Evolutionary conservation across 352 stramenopile species (phyloP).

Genomic region (Globisporangium yorkense): DNA sequence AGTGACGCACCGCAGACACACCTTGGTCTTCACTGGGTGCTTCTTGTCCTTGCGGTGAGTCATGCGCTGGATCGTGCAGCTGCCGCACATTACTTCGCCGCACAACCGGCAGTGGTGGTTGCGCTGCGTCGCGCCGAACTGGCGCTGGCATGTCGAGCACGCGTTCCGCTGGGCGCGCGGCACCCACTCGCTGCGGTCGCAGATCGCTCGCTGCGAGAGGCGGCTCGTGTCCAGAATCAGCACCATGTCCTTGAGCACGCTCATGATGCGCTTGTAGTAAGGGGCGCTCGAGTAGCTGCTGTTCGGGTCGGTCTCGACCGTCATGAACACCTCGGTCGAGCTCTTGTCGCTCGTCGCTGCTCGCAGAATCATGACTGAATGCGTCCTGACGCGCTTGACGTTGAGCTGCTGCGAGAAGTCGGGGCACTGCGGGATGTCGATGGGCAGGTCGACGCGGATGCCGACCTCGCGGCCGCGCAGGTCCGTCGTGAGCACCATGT

Average conservation of each 20-base stretch:
- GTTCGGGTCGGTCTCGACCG: constrained; percentile 38
- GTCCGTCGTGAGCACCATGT: constrained; percentile 67
- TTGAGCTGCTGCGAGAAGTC: constrained; percentile 40
- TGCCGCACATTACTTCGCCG: constrained; percentile 69
- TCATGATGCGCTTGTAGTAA: constrained; percentile 48
- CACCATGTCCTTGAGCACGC: constrained; percentile 46
- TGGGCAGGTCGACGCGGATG: constrained; percentile 58
- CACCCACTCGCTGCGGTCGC: constrained; percentile 47
- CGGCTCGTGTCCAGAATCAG: constrained; percentile 54
- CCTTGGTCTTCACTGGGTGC: constrained; percentile 51
- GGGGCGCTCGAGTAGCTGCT: constrained; percentile 15
- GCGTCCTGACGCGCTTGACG: constrained; percentile 42
- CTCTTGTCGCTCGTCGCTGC: constrained; percentile 26
- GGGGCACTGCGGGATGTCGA: constrained; percentile 58
- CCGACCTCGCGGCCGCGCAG: constrained; percentile 47
- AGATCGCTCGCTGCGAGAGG: constrained; percentile 49
- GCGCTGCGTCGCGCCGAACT: constrained; percentile 51
- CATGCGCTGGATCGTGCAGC: constrained; percentile 52
- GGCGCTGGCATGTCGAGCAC: constrained; percentile 54
- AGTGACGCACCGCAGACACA: constrained; percentile 50
- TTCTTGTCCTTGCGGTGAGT: constrained; percentile 22
- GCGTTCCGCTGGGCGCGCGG: constrained; percentile 31
- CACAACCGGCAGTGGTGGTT: constrained; percentile 76
- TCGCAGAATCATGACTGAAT: constrained; percentile 52
- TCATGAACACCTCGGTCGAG: constrained; percentile 54